Evolutionary conservation across 805 yeast species (phyloP).

Genomic region (Yamadazyma paraphyllophila): DNA sequence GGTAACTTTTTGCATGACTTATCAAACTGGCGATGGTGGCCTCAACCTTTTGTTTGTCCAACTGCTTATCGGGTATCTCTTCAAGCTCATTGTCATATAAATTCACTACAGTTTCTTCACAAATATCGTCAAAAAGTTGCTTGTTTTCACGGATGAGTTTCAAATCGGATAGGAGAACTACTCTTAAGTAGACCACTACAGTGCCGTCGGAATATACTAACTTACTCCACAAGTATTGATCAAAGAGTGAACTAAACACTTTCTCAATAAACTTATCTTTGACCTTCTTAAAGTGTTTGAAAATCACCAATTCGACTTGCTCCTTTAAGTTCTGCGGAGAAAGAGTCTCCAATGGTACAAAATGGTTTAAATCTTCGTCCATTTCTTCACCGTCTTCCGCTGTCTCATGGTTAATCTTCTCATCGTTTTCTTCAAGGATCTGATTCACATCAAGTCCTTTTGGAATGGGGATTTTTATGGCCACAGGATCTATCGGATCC

Average conservation of each 20-base stretch:
- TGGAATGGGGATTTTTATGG: constrained; percentile 17
- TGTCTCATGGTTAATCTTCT: constrained; percentile 9
- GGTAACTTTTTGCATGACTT: background rate
- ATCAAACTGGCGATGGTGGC: background rate
- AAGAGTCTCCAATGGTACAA: constrained; percentile 26
- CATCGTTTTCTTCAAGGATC: constrained; percentile 13
- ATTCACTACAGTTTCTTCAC: constrained; percentile 5
- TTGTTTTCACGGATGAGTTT: constrained; percentile 1
- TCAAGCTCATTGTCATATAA: background rate
- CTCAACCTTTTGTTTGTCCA: constrained; percentile 1
- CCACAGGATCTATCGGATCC: constrained; percentile 6
- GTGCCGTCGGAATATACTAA: background rate
- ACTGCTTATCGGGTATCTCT: constrained; percentile 1
- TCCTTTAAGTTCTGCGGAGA: constrained; percentile 32
- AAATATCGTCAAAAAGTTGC: background rate
- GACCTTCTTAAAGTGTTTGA: constrained; percentile 34
- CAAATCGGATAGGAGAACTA: background rate
- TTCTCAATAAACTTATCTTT: constrained; percentile 30
- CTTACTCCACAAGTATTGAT: constrained; percentile 33
- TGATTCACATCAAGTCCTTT: constrained; percentile 15
- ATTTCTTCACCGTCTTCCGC: constrained; percentile 17
- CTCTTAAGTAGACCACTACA: constrained; percentile 2
- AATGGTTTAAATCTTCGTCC: constrained; percentile 9
- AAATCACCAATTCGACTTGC: constrained; percentile 32
- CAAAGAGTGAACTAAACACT: constrained; percentile 22